Conservation (phyloP, 495 filamentous ascomycete genomes). For the Cercophora sp. region DNA sequence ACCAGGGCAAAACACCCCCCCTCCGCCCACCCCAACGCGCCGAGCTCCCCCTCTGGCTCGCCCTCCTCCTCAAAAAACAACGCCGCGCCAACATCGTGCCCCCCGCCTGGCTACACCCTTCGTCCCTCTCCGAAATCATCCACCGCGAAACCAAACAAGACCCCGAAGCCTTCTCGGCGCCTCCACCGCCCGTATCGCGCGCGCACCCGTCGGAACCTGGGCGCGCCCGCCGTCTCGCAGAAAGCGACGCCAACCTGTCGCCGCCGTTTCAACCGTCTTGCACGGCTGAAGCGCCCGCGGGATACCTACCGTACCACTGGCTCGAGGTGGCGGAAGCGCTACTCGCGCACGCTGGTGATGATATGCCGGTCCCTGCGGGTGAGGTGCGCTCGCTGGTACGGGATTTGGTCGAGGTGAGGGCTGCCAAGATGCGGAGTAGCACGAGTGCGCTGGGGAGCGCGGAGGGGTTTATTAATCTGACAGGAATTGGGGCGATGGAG, state of each 20-base stretch:
- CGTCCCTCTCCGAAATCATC: conserved; percentile 69
- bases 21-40: conserved; percentile 79
- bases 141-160: conserved; percentile 68
- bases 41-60: conserved; percentile 87
- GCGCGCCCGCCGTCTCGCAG: conserved; percentile 22
- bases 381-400: conserved; percentile 70
- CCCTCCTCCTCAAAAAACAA: conserved; percentile 94
- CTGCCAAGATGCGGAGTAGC: conserved; percentile 80
- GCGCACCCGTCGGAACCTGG: conserved; percentile 35
- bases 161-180: conserved; percentile 66
- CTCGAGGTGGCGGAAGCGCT: conserved; percentile 82
- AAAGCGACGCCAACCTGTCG: conserved; percentile 21
- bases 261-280: conserved; percentile 62
- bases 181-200: conserved; percentile 58
- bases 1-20: conserved; percentile 69
- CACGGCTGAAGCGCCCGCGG: conserved; percentile 55
- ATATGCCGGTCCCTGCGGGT: conserved; percentile 67
- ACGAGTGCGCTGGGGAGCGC: conserved; percentile 59
- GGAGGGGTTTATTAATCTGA: conserved; percentile 68
- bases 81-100: conserved; percentile 89
- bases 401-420: conserved; percentile 81
- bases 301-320: conserved; percentile 89
- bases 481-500: conserved; percentile 88
- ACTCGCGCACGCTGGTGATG: conserved; percentile 78
- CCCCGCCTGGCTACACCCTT: conserved; percentile 77